Evolutionary conservation across 2,329 filamentous ascomycete genomes (phyloP).

Genomic region (Cladosporium sp.): DNA sequence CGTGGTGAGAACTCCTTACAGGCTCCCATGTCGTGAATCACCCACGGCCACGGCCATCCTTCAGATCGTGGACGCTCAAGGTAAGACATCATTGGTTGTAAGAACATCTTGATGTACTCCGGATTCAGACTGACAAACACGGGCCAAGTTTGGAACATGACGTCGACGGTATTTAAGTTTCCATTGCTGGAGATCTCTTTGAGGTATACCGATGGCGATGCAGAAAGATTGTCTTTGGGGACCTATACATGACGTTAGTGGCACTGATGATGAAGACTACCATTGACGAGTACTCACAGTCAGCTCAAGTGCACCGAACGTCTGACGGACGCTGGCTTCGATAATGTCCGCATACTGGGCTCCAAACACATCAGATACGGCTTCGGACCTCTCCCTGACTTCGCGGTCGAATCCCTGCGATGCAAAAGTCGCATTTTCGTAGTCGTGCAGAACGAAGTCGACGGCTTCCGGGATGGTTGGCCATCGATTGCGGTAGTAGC

Average conservation of each 20-base stretch:
- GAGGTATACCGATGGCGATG: slow-evolving; percentile 45
- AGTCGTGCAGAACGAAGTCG: slow-evolving; percentile 26
- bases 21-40: slow-evolving; percentile 68
- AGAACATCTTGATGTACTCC: slow-evolving; percentile 7
- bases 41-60: slow-evolving; percentile 47
- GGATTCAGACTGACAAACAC: slow-evolving; percentile 85
- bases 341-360: slow-evolving; percentile 32
- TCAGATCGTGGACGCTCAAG: slow-evolving; percentile 22
- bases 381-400: slow-evolving; percentile 26
- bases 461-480: slow-evolving; percentile 26
- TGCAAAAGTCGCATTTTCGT: slow-evolving; percentile 20
- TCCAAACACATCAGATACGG: slow-evolving; percentile 28
- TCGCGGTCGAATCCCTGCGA: slow-evolving; percentile 26
- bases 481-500: slow-evolving; percentile 29
- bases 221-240: slow-evolving; percentile 23
- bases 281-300: slow-evolving; percentile 21
- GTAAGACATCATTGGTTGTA: slow-evolving; percentile 27
- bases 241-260: slow-evolving; percentile 19
- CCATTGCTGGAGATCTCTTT: slow-evolving; percentile 60
- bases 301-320: slow-evolving; percentile 31
- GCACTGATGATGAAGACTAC: not conserved
- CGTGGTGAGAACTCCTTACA: not conserved
- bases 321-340: slow-evolving; percentile 32
- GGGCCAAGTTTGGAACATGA: slow-evolving; percentile 75
- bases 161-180: slow-evolving; percentile 58